Base-by-base conservation (phyloP, 805 yeast genomes). In the Yarrowia sp. region DNA sequence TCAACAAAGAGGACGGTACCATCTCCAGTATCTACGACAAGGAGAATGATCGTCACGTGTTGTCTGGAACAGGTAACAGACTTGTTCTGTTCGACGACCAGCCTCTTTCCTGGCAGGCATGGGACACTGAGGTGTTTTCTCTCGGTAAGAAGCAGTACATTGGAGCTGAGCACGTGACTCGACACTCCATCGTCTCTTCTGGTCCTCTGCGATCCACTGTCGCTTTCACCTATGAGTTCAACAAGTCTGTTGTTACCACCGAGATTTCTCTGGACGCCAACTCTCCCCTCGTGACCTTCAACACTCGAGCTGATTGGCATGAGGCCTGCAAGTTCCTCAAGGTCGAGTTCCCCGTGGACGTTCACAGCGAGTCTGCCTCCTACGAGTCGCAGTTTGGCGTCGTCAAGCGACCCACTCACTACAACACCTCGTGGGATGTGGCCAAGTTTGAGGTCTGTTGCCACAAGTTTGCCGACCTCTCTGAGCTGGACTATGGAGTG, bases 371-470 rank as follows among this genome's bases (percentile, higher is more conserved):
- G 22, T 83, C 75, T 68, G 98, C 97, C 1, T 86, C 87, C 69
- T 95, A 91, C 77, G 99, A 94, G 78, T 92, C 98, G 1, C 97
- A 93, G 77, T 94, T 91, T 79, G 99, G 99, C 67, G 79, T 90
- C 56, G 94, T 97, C 7, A 87, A 85, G 74, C 86, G 98, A 72
- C 97, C 98, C 59, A 94, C 98, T 0, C 98, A 94, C 78, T 94
- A 83, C 80, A 95, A 94, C 77, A 94, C 99, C 0, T 82, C 91
- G 0, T 94, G 98, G 98, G 99, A 94, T 75, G 89, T 89, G 42
- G 98, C 98, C 69, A 93, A 92, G 77, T 94, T 94, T 78, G 99
- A 94, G 79, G 97, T 92, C 11, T 91, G 97, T 75, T 92, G 90
- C 75, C 99, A 95, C 78, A 91, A 91, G 75, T 94, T 91, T 79